Conservation (phyloP, 2,329 filamentous ascomycete species). For the Septoria linicola region DNA sequence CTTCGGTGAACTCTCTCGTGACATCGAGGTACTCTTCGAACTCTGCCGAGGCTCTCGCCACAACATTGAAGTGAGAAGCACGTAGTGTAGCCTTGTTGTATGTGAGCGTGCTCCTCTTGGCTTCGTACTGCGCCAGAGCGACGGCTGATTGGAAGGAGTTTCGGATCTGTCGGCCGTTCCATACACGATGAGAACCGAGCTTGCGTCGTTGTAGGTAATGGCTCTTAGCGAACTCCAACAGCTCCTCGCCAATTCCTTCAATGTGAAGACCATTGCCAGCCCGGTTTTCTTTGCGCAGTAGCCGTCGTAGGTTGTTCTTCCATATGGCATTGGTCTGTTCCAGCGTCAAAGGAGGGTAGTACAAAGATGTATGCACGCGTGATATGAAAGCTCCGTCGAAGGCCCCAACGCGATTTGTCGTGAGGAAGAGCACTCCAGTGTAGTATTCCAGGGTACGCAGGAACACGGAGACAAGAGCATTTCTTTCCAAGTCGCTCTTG, state of each 20-base stretch:
- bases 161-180: slow-evolving; percentile 42
- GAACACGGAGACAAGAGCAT: slow-evolving; percentile 43
- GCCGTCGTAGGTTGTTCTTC: slow-evolving; percentile 3
- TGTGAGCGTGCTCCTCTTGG: slow-evolving; percentile 40
- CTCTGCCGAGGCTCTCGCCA: neutral
- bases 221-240: neutral
- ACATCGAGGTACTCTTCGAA: neutral
- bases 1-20: neutral
- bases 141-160: slow-evolving; percentile 41
- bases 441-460: slow-evolving; percentile 42
- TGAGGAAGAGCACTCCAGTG: slow-evolving; percentile 34
- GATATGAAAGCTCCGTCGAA: slow-evolving; percentile 41
- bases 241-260: neutral
- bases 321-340: slow-evolving; percentile 42
- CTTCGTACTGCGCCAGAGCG: slow-evolving; percentile 37
- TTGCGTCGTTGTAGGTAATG: slow-evolving; percentile 14
- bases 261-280: neutral
- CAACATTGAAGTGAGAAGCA: neutral
- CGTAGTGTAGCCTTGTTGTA: neutral
- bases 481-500: slow-evolving; percentile 30
- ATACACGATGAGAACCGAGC: slow-evolving; percentile 9
- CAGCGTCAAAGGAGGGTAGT: slow-evolving; percentile 40
- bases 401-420: slow-evolving; percentile 38
- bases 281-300: neutral
- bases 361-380: slow-evolving; percentile 36